Evolutionary conservation across 1,284 basidiomycete genomes (phyloP).

Genomic region (Crepidotus sp.): DNA sequence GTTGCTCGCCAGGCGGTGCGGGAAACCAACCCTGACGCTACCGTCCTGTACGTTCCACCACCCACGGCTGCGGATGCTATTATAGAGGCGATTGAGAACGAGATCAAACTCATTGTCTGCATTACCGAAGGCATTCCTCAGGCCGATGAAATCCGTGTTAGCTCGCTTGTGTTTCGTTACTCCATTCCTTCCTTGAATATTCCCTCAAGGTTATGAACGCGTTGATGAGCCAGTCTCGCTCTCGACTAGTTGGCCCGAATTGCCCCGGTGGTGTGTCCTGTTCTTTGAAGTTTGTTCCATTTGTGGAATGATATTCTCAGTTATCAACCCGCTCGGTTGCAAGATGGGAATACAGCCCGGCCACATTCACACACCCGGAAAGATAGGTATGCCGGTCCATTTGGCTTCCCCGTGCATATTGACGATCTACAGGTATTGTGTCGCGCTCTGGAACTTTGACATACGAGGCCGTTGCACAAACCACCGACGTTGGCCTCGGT

Average conservation of each 20-base stretch:
- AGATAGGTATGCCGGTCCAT: conserved; percentile 53
- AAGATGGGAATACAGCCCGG: conserved; percentile 99
- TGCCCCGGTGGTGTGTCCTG: conserved; percentile 69
- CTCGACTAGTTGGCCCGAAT: conserved; percentile 93
- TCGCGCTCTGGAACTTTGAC: conserved; percentile 94
- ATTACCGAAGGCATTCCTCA: conserved; percentile 98
- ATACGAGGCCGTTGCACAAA: conserved; percentile 90
- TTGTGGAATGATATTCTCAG: conserved; percentile 23
- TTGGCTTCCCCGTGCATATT: conserved; percentile 13
- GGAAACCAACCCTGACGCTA: conserved; percentile 81
- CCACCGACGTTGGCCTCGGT: conserved; percentile 91
- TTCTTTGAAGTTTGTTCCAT: background rate
- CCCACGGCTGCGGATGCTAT: conserved; percentile 91
- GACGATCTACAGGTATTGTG: conserved; percentile 67
- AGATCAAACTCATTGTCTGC: conserved; percentile 93
- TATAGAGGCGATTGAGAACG: conserved; percentile 95
- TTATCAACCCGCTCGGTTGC: conserved; percentile 95
- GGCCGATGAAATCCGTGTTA: conserved; percentile 83
- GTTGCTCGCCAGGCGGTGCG: conserved; percentile 66
- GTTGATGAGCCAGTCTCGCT: conserved; percentile 89
- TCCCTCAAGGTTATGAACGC: conserved; percentile 76
- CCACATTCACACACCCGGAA: conserved; percentile 93
- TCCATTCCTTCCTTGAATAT: background rate
- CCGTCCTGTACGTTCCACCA: conserved; percentile 93
- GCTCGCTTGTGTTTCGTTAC: conserved; percentile 22